Conservation (phyloP, 2,329 filamentous ascomycete species). For the Mariannaea elegans region DNA sequence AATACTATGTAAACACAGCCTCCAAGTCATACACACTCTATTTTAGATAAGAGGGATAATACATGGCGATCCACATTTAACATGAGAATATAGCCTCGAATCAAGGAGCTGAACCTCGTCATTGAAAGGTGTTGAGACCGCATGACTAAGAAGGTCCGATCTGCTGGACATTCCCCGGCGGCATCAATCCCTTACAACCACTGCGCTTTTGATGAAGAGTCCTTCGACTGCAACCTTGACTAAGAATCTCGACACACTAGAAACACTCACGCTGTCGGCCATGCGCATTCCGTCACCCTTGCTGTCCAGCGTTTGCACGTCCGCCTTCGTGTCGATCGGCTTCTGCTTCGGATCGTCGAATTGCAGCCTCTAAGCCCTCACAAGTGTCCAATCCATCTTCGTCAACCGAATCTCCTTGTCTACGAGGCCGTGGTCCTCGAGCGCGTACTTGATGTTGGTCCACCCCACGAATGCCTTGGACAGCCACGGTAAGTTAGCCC, state of each 20-base stretch:
- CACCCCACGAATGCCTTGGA: slow-evolving; percentile 48
- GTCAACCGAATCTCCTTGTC: slow-evolving; percentile 48
- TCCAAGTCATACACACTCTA: too few species aligned
- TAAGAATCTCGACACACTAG: slow-evolving; percentile 45
- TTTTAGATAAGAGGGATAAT: too few species aligned
- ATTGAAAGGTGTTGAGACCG: too few species aligned
- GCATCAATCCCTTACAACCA: slow-evolving; percentile 29
- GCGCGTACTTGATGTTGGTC: slow-evolving; percentile 51
- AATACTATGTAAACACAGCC: too few species aligned
- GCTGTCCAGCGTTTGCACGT: slow-evolving; percentile 42
- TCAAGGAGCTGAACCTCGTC: too few species aligned
- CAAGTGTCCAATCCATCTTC: slow-evolving; percentile 48
- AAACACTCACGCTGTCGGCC: slow-evolving; percentile 40
- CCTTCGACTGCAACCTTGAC: slow-evolving; percentile 44
- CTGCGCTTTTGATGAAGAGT: slow-evolving; percentile 28
- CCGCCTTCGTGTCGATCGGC: not conserved
- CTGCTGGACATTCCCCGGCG: not conserved
- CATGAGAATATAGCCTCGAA: too few species aligned
- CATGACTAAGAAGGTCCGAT: too few species aligned
- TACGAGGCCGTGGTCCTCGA: slow-evolving; percentile 49
- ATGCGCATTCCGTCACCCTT: slow-evolving; percentile 44
- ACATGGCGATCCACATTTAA: too few species aligned
- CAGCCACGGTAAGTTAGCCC: slow-evolving; percentile 45
- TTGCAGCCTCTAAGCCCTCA: slow-evolving; percentile 44
- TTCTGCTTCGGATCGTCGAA: slow-evolving; percentile 41